A percentile compares a stretch with the other conserved stretches of the same genome.
Evolutionary conservation across 768 basidiomycete species (phyloP).

Genomic region (Suillus tomentosus): DNA sequence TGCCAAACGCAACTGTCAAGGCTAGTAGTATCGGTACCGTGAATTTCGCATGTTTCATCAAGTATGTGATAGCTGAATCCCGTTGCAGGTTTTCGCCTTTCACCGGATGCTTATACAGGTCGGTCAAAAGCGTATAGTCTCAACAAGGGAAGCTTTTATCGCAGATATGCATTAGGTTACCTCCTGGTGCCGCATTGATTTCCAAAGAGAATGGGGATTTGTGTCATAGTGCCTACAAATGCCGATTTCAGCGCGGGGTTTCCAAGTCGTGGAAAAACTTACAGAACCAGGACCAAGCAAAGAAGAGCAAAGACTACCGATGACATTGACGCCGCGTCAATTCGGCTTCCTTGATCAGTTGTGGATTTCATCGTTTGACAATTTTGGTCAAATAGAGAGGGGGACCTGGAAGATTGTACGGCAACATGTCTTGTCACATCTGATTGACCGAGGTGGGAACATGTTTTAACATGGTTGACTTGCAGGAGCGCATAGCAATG

Average conservation of each 20-base stretch:
- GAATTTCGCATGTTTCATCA: neutral
- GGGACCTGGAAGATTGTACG: neutral
- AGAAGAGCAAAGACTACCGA: constrained; percentile 1
- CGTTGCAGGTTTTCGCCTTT: neutral
- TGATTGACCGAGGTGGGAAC: constrained; percentile 5
- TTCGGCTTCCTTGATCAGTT: neutral
- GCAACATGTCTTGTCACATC: neutral
- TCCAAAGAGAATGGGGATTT: neutral
- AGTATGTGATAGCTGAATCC: neutral
- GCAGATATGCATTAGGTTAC: neutral
- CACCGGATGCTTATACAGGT: neutral
- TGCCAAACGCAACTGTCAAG: neutral
- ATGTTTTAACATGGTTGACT: neutral
- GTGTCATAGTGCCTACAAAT: neutral
- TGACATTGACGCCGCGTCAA: neutral
- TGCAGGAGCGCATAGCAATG: neutral
- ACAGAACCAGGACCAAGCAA: neutral
- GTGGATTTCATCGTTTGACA: neutral
- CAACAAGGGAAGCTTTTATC: neutral
- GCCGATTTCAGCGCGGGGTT: constrained; percentile 8
- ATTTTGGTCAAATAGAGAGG: neutral
- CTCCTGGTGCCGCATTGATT: neutral
- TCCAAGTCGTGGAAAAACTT: constrained; percentile 9
- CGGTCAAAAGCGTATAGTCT: neutral
- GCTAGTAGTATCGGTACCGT: neutral